Base-by-base conservation (phyloP, 129 eudicot genomes). In the Lonicera japonica region DNA sequence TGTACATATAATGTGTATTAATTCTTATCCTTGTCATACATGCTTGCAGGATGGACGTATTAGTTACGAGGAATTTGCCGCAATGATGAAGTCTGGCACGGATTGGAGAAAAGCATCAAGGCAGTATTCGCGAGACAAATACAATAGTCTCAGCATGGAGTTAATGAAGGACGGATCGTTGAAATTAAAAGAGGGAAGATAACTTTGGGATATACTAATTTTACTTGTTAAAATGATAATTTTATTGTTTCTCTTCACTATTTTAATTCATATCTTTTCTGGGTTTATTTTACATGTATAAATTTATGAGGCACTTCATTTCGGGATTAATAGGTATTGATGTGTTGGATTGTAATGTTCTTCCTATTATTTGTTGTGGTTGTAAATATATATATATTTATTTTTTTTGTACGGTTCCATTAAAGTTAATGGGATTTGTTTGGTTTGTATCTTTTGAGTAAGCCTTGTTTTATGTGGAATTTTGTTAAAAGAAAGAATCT, bases 101-200 rank as follows among this genome's bases (percentile, higher is more conserved):
- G 89, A 83, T 76, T 83, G 89, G 89, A 69, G 89, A 53, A 83
- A 83, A 63, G 89, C 89, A 34, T 83, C 89, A 47, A 75, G 89
- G 34, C 85, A 83, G 54, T 83, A 83, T 74, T 83, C 89, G 7
- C 63, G 89, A 58, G 83, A 83, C 40, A 47, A 78, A 22, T 75
- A 75, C 62, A 83, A 75, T 54, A 79, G 23, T 74, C 77, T 83
- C 56, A 83, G 89, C 59, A 58, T 72, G 64, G 75, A 70, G 60
- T 70, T 83, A 41, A 75, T 79, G 82, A 83, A 76, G 60, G 80
- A 79, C 56, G 84, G 80, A 20, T 79, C 89, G 1, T 54, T 78
- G 67, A 48, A 72, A 61, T n/a, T 66, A 11, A 59, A 38, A 11
- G 72, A 69, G 53, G 70, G 52, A 51, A 64, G 68, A 48, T 64